phyloP scores from a whole-genome alignment of 139 green algal genomes.

The Astrephomene gubernaculifera region DNA sequence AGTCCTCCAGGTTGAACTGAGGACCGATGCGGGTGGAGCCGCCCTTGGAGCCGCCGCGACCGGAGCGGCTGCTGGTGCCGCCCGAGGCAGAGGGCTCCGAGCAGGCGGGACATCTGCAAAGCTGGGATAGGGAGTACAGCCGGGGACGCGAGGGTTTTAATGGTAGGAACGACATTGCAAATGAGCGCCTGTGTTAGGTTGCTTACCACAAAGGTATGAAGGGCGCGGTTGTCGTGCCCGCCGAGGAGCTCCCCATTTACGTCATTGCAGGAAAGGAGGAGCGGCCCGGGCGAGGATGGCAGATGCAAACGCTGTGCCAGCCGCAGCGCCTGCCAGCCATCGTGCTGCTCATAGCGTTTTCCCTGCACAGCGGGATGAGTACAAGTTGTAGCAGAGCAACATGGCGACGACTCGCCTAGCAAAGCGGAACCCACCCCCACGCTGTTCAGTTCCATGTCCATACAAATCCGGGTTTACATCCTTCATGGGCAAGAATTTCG shows the following conservation, averaged over 20 bases:
- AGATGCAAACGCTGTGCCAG: not conserved
- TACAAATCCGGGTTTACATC: not conserved
- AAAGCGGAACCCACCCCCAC: not conserved
- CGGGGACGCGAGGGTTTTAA: not conserved
- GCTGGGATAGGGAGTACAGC: not conserved
- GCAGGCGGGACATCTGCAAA: not conserved
- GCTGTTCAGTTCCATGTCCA: conserved; percentile 12
- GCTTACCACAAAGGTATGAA: not conserved
- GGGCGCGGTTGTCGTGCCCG: not conserved
- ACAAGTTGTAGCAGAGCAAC: not conserved
- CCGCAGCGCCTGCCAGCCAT: not conserved
- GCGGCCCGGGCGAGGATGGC: not conserved
- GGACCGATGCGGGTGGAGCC: not conserved
- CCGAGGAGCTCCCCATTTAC: conserved; percentile 8
- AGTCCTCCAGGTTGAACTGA: conserved; percentile 1
- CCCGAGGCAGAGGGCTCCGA: not conserved
- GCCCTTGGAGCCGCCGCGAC: not conserved
- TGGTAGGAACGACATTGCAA: not conserved
- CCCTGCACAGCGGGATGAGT: not conserved
- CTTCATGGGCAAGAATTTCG: not conserved
- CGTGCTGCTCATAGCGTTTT: not conserved
- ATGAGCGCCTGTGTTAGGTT: not conserved
- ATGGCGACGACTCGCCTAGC: not conserved
- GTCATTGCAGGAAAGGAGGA: not conserved
- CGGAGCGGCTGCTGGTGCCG: not conserved